Evolutionary conservation across 2,329 filamentous ascomycete species (phyloP), one percentile per base, ranked within the genome.

Genomic region (Dryadomyces quercus-mongolicae): DNA sequence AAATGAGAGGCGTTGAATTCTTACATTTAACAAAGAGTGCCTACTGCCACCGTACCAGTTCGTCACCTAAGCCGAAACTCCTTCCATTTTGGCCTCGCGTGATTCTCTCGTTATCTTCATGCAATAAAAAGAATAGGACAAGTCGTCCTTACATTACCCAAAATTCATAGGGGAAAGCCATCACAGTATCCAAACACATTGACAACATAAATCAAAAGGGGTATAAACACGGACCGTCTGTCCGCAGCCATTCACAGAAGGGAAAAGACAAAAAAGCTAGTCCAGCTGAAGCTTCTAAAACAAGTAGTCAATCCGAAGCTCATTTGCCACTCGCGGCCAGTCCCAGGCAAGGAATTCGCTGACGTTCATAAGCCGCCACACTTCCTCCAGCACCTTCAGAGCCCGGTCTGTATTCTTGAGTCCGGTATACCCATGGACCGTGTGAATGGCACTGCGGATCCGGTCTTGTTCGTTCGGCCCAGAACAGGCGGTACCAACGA

Each of bases 281-380:
- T 21, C 38, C 20, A 46, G 10, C 34, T 2, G 20, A 15, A 22
- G 22, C 9, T 21, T 7, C 45, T 64, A 60, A 70, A 47, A 79
- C 2, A 80, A 68, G 60, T 82, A 82, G 64, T 82, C 76, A 40
- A 82, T 69, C 0, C 70, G 72, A 65, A 81, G 73, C 8, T 68
- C 62, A 53, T 70, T 66, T 1, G 80, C 79, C 31, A 83, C 71
- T 3, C 69, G 68, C 57, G 83, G 80, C 80, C 80, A 84, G 63
- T 85, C 81, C 81, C 81, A 85, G 8, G 77, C 78, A 18, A 72
- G 71, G 25, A 70, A 82, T 51, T 83, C 76, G 20, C 74, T 77
- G 10, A 66, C 64, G 25, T 76, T 77, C 78, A 84, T 83, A 21
- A 78, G 69, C 21, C 69, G 65, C 81, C 81, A 84, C 3, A 84